Conservation (phyloP, 2,329 filamentous ascomycete genomes). For the Botrytis byssoidea region DNA sequence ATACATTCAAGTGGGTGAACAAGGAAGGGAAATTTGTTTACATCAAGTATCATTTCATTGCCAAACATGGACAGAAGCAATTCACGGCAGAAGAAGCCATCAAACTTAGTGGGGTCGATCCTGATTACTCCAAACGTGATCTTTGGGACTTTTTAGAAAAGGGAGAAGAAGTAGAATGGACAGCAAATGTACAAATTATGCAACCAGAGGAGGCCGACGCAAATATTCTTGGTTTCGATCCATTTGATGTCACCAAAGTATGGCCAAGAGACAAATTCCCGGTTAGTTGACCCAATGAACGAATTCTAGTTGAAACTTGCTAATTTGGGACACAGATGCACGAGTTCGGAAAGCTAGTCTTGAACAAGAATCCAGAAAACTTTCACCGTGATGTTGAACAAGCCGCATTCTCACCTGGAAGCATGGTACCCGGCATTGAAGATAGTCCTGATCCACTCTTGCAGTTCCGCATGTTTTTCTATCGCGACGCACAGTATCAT, state of each 20-base stretch:
- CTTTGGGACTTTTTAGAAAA: conserved; percentile 52
- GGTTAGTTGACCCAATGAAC: conserved; percentile 19
- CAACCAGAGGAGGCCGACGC: conserved; percentile 47
- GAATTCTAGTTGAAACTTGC: neutral
- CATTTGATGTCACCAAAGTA: conserved; percentile 55
- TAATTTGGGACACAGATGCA: conserved; percentile 10
- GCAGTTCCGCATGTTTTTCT: conserved; percentile 67
- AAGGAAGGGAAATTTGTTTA: conserved; percentile 54
- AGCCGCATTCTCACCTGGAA: conserved; percentile 63
- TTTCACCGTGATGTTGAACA: conserved; percentile 68
- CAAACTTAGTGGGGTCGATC: conserved; percentile 30
- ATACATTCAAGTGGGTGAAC: conserved; percentile 56
- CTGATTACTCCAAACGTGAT: conserved; percentile 52
- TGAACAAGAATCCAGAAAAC: conserved; percentile 47
- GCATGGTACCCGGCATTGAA: conserved; percentile 64
- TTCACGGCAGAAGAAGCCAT: conserved; percentile 50
- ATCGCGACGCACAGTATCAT: conserved; percentile 61
- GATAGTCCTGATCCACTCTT: conserved; percentile 67
- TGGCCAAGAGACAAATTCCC: conserved; percentile 50
- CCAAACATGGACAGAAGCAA: conserved; percentile 52
- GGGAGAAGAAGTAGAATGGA: conserved; percentile 55
- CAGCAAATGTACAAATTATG: conserved; percentile 53
- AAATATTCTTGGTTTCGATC: conserved; percentile 50
- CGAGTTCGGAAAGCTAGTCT: conserved; percentile 51
- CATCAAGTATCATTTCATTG: conserved; percentile 52